phyloP scores from a whole-genome alignment of 164 flowering plant species.

The Liquidambar formosana region DNA sequence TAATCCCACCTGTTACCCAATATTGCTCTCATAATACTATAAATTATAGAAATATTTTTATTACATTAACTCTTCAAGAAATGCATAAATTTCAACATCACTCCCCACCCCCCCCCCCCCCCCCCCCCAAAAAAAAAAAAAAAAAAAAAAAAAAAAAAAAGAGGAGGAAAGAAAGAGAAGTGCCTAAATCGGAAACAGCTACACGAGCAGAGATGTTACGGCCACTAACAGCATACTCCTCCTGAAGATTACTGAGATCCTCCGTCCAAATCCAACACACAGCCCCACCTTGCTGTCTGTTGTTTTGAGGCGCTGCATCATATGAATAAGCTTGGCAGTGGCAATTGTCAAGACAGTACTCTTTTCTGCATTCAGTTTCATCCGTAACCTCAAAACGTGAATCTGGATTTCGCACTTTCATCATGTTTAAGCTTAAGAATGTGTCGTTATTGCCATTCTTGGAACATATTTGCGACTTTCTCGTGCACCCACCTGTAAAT shows the following conservation, averaged over 20 bases:
- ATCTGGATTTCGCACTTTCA: conserved; percentile 32
- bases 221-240: too few species aligned
- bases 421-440: conserved; percentile 30
- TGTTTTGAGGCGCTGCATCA: neutral
- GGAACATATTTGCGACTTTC: conserved; percentile 20
- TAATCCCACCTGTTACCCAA: too few species aligned
- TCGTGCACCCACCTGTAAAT: conserved; percentile 32
- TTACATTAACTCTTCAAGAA: too few species aligned
- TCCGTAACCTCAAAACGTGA: conserved; percentile 5
- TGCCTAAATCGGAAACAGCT: conserved; percentile 25
- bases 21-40: too few species aligned
- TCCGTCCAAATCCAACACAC: conserved; percentile 38
- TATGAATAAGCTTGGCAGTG: conserved; percentile 36
- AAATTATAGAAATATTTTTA: too few species aligned
- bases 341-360: conserved; percentile 31
- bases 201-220: conserved; percentile 27
- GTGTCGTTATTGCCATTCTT: conserved; percentile 11
- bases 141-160: neutral
- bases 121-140: too few species aligned
- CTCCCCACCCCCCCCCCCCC: too few species aligned
- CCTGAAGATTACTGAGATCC: conserved; percentile 28
- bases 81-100: too few species aligned
- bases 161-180: neutral
- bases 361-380: conserved; percentile 26
- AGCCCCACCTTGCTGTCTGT: neutral